Evolutionary conservation across 2,329 filamentous ascomycete genomes (phyloP), one percentile per base, ranked within the genome.

Genomic region (Alternaria panax): DNA sequence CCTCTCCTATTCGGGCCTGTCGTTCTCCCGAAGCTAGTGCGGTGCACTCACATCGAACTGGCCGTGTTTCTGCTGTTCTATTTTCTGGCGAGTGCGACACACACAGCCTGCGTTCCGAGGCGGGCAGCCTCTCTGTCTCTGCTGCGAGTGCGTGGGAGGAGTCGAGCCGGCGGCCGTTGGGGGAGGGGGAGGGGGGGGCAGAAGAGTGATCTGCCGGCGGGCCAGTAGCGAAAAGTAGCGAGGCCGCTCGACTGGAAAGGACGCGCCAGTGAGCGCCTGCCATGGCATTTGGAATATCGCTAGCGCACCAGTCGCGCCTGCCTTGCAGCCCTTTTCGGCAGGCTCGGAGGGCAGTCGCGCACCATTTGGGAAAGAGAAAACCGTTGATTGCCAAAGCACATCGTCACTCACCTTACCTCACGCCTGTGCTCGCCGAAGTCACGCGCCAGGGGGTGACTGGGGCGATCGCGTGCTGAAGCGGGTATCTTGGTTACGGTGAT

Each of bases 1-100:
- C 53, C 20, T 59, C 67, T 70, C 70, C 67, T 72, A 70, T 73
- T 69, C 55, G 64, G 65, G 65, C 66, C 62, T 67, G 64, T 68
- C 66, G 59, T 68, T 69, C 61, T 63, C 63, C 59, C 62, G 65
- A 54, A 50, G 47, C 66, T 66, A 57, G 63, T 51, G 60, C 55
- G 45, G 59, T 54, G 62, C 58, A 50, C 51, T 51, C 41, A 57
- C 47, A 51, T 30, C 36, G 45, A 41, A 53, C 51, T 25, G 59
- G 48, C 42, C 28, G 32, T 46, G 57, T 63, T 61, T 62, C 60
- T 58, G 60, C 50, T 41, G 53, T 41, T 54, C 43, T 32, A 50
- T 47, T 7, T 42, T 41, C 28, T 34, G 36, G 38, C 54, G 34
- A 42, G 57, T 18, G 62, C 59, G 48, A 59, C 51, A 56, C 55